phyloP scores from a whole-genome alignment of 1,284 basidiomycete species.

The Coniferiporia sulphurascens region DNA sequence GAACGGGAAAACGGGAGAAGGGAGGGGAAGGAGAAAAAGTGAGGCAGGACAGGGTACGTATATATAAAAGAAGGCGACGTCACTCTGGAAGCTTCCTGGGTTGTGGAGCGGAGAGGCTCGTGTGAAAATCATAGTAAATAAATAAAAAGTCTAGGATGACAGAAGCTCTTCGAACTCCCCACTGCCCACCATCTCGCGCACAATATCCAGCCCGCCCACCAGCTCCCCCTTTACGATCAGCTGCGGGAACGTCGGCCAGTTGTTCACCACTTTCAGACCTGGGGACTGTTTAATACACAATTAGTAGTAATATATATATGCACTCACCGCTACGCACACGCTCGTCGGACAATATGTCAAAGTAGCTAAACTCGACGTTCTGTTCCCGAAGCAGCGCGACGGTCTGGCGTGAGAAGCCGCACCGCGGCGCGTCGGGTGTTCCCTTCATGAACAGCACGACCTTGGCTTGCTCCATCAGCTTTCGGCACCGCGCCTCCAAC shows the following conservation, averaged over 20 bases:
- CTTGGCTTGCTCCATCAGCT: conserved; percentile 67
- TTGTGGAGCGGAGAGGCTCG: too few relatives aligned
- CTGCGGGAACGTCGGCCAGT: conserved; percentile 69
- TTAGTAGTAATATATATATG: too few relatives aligned
- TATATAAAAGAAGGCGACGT: neutral
- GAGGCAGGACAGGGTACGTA: neutral
- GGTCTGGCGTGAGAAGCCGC: conserved; percentile 76
- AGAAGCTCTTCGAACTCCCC: conserved; percentile 39
- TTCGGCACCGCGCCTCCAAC: conserved; percentile 55
- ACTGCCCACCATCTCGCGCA: conserved; percentile 56
- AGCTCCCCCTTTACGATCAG: conserved; percentile 66
- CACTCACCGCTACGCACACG: conserved; percentile 53
- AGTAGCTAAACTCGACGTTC: conserved; percentile 61
- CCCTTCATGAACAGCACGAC: conserved; percentile 99
- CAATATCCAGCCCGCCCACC: conserved; percentile 64
- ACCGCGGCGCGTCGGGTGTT: conserved; percentile 78
- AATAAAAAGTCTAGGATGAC: neutral
- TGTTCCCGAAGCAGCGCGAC: conserved; percentile 60
- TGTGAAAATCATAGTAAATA: too few relatives aligned
- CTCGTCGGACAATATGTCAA: conserved; percentile 72
- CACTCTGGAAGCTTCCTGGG: too few relatives aligned
- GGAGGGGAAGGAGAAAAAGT: neutral
- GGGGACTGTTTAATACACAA: conserved; percentile 1
- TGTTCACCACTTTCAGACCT: conserved; percentile 56
- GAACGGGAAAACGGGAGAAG: too few relatives aligned